These are phyloP conservation scores for Pichia membranifaciens DNA, from an alignment of 805 yeast genomes.

Conservation along the genomic window DNA sequence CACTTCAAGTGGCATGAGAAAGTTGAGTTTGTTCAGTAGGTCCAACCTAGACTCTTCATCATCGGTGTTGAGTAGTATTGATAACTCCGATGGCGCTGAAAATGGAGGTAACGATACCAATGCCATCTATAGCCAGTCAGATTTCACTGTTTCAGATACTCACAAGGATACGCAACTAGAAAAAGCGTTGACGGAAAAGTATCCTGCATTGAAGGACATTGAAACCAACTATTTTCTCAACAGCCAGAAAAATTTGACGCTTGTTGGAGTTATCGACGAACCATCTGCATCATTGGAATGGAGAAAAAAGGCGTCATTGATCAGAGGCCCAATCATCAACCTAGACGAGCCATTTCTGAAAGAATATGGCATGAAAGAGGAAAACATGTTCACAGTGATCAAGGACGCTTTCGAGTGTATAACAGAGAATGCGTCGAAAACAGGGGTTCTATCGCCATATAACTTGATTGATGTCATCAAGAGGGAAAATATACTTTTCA, in stretches of 20 bases:
- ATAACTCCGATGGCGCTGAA: neutral
- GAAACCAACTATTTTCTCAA: slow-evolving; percentile 34
- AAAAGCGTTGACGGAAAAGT: slow-evolving; percentile 16
- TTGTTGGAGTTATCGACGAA: slow-evolving; percentile 40
- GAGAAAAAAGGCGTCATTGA: slow-evolving; percentile 70
- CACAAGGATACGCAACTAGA: slow-evolving; percentile 22
- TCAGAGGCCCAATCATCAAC: slow-evolving; percentile 79
- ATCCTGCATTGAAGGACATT: slow-evolving; percentile 32
- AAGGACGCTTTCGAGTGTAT: slow-evolving; percentile 84
- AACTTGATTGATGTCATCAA: slow-evolving; percentile 70
- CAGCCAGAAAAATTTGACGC: slow-evolving; percentile 39
- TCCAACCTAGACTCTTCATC: slow-evolving; percentile 18
- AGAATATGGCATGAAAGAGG: slow-evolving; percentile 41
- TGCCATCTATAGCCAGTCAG: neutral
- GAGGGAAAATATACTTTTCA: slow-evolving; percentile 74
- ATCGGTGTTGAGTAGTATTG: neutral
- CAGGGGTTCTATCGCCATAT: slow-evolving; percentile 82
- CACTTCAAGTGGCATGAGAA: neutral
- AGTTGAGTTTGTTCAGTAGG: neutral
- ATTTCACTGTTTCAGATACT: slow-evolving; percentile 6
- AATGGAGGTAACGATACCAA: neutral
- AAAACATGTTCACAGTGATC: slow-evolving; percentile 55
- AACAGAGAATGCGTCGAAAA: slow-evolving; percentile 58
- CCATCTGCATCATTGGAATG: slow-evolving; percentile 53
- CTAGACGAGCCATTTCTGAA: slow-evolving; percentile 60